A percentile compares a stretch with the other conserved stretches of the same genome.
These are phyloP conservation scores for Multifurca ochricompacta DNA, from an alignment of 768 basidiomycete genomes.

Conservation along the genomic window DNA sequence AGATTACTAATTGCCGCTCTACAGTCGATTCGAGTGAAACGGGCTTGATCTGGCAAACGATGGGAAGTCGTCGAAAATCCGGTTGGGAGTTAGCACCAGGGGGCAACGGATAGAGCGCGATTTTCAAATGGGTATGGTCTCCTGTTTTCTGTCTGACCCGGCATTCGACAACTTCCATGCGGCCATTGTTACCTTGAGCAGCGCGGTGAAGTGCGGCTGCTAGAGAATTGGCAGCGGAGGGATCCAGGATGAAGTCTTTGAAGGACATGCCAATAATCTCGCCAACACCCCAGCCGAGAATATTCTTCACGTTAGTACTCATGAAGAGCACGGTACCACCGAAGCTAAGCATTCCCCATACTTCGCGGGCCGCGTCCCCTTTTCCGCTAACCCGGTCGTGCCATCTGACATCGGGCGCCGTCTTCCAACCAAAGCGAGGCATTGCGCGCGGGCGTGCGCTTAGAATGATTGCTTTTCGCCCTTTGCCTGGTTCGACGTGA, in stretches of 20 bases:
- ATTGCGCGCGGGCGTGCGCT: slow-evolving; percentile 68
- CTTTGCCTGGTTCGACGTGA: slow-evolving; percentile 89
- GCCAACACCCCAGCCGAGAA: slow-evolving; percentile 54
- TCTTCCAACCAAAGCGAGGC: slow-evolving; percentile 54
- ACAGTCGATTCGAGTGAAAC: slow-evolving; percentile 5
- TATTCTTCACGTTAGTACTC: slow-evolving; percentile 44
- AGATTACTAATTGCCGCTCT: slow-evolving; percentile 7
- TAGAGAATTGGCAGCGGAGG: not conserved
- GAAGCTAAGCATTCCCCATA: slow-evolving; percentile 48
- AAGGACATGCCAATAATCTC: slow-evolving; percentile 47
- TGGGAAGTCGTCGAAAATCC: slow-evolving; percentile 7
- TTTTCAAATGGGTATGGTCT: slow-evolving; percentile 3
- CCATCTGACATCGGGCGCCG: slow-evolving; percentile 35
- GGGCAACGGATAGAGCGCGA: slow-evolving; percentile 19
- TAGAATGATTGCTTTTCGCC: slow-evolving; percentile 90
- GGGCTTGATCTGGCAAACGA: slow-evolving; percentile 26
- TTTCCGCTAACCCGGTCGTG: slow-evolving; percentile 12
- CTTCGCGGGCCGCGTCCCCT: slow-evolving; percentile 30
- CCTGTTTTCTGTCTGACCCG: slow-evolving; percentile 9
- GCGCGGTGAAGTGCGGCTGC: slow-evolving; percentile 21
- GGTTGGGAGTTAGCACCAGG: slow-evolving; percentile 10
- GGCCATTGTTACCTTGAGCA: slow-evolving; percentile 6
- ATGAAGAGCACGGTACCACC: slow-evolving; percentile 44
- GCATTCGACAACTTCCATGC: slow-evolving; percentile 13
- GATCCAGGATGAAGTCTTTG: slow-evolving; percentile 30